Conservation (phyloP, 2,329 filamentous ascomycete species). For the Diaporthe citriasiana region DNA sequence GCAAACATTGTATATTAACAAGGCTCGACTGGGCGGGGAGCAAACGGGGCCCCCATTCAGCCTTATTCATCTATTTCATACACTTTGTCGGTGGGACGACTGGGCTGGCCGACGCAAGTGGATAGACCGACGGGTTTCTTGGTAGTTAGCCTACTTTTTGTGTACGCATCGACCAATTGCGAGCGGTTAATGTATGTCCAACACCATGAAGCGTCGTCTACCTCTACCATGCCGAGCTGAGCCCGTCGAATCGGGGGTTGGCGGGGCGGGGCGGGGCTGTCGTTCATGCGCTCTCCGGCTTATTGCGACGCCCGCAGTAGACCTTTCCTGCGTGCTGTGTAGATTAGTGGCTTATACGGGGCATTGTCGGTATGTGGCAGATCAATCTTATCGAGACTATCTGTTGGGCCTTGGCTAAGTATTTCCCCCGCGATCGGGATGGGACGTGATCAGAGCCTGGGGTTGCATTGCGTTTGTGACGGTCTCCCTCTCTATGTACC, state of each 20-base stretch:
- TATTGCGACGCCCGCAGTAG: constrained; percentile 11
- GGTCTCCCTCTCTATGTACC: not conserved
- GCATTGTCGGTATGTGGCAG: not conserved
- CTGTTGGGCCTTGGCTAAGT: not conserved
- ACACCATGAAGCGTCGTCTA: not conserved
- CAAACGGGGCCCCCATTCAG: not conserved
- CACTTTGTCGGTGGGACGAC: not conserved
- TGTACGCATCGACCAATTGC: constrained; percentile 1
- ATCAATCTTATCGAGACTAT: not conserved
- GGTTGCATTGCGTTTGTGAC: constrained; percentile 28
- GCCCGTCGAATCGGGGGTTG: not conserved
- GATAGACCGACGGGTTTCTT: not conserved
- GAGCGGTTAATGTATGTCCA: not conserved
- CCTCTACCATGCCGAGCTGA: constrained; percentile 17
- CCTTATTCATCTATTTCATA: constrained; percentile 23
- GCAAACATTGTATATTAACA: constrained; percentile 11
- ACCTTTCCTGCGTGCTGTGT: not conserved
- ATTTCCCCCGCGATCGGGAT: not conserved
- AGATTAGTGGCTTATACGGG: not conserved
- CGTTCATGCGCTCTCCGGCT: constrained; percentile 20
- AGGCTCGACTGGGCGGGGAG: not conserved
- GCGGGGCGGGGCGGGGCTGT: not conserved
- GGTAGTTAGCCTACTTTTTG: not conserved
- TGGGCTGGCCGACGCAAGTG: not conserved
- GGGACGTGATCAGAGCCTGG: constrained; percentile 15